phyloP scores from a whole-genome alignment of 768 basidiomycete species.

The Boletus vermiculosoides region DNA sequence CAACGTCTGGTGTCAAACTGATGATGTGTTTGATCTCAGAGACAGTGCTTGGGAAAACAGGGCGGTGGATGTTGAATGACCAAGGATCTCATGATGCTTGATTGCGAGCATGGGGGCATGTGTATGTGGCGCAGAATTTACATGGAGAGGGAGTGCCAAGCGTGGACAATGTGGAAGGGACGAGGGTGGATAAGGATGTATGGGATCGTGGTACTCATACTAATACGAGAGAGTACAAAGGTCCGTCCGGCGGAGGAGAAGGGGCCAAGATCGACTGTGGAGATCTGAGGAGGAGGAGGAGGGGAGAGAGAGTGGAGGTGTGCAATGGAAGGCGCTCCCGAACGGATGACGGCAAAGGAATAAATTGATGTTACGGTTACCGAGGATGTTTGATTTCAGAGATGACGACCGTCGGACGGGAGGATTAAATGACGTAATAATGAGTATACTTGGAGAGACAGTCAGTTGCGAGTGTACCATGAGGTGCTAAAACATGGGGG shows the following conservation, averaged over 20 bases:
- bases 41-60: constrained; percentile 1
- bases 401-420: neutral
- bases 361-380: neutral
- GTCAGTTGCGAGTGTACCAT: constrained; percentile 2
- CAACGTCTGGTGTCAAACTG: neutral
- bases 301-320: neutral
- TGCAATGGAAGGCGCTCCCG: constrained; percentile 20
- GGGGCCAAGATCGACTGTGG: constrained; percentile 4
- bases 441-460: neutral
- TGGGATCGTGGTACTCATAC: neutral
- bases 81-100: neutral
- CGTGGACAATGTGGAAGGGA: neutral
- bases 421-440: constrained; percentile 7
- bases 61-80: neutral
- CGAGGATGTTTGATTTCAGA: constrained; percentile 11
- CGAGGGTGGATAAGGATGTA: neutral
- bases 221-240: neutral
- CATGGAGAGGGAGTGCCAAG: neutral
- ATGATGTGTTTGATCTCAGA: neutral
- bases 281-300: neutral
- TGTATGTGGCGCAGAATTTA: neutral
- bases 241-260: constrained; percentile 16
- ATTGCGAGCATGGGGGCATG: neutral
- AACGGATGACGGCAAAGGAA: neutral
- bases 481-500: constrained; percentile 17